Base-by-base conservation (phyloP, 768 basidiomycete species). In the Pleurotus djamor region DNA sequence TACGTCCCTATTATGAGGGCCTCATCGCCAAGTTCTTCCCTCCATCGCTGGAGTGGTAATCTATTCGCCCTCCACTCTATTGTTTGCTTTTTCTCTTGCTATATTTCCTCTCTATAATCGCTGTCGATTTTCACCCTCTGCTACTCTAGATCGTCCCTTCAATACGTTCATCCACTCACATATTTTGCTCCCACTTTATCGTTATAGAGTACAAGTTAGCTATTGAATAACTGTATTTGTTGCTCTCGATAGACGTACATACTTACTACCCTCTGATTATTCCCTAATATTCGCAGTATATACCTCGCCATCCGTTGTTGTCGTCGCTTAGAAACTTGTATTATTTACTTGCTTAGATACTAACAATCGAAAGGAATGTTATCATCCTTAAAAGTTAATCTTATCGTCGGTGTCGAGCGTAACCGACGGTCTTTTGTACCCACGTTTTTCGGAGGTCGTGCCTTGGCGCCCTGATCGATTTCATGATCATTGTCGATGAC, bases 21-120 rank as follows among this genome's bases (percentile, higher is more conserved):
- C 77, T 97, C 34, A 95, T 97, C 65, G 78, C 81, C 38, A 94
- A 92, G 68, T 97, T 84, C 76, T 96, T 97, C 79, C 92, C 92
- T 41, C 75, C 83, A 0, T 81, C 84, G 56, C 74, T 96, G 36
- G 87, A 94, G 63, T 96, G 94, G 94, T 96, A 63, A 68, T 67
- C 66, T 37, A n/a, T 44, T 56, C 38, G n/a, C 28, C 21, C n/a
- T 37, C 36, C 54, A 37, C 28, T 44, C 17, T 36, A 41, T 10
- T 56, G 43, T 47, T 43, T 61, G 44, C 32, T 14, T 14, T 32
- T 4, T 50, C 36, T 12, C 38, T 51, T 50, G 41, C 54, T 55
- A 28, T 28, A 28, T 28, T 28, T 28, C 21, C 21, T 13, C 41
- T 38, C 21, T 32, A 41, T 38, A 10, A 16, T 48, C 33, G 35